phyloP scores from a whole-genome alignment of 2,329 filamentous ascomycete species.

The Fusarium camptoceras region DNA sequence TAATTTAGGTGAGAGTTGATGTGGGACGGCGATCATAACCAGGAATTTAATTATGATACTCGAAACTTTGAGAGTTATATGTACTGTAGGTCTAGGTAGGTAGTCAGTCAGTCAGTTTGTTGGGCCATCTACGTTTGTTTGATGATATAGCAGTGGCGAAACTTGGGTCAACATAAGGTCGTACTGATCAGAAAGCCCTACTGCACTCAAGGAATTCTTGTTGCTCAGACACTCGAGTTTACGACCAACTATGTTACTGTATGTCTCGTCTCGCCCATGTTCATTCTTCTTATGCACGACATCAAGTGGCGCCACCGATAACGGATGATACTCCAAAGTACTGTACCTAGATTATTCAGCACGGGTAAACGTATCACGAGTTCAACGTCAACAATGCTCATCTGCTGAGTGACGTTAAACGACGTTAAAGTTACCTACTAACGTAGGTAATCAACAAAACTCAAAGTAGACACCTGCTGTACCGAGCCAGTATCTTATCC shows the following conservation, averaged over 20 bases:
- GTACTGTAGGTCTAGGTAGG: too few relatives aligned
- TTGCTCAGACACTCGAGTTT: conserved; percentile 6
- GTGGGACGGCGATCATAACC: neutral
- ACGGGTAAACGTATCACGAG: neutral
- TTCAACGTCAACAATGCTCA: neutral
- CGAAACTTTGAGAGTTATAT: neutral
- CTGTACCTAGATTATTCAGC: neutral
- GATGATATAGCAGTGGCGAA: conserved; percentile 1
- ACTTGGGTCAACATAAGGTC: conserved; percentile 3
- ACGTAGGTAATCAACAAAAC: neutral
- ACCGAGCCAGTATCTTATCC: neutral
- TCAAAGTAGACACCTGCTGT: neutral
- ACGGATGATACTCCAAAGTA: too few relatives aligned
- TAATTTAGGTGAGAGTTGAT: neutral
- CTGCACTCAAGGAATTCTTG: neutral
- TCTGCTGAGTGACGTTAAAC: neutral
- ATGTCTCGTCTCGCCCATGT: conserved; percentile 6
- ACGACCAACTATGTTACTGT: neutral
- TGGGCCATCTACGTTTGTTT: neutral
- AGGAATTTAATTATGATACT: neutral
- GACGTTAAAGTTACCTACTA: neutral
- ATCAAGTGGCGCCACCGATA: conserved; percentile 38
- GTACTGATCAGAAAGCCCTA: neutral
- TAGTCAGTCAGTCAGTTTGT: too few relatives aligned
- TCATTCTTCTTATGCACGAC: conserved; percentile 16